Evolutionary conservation across 75 land plant species (phyloP).

Genomic region (Pseudotsuga menziesii): DNA sequence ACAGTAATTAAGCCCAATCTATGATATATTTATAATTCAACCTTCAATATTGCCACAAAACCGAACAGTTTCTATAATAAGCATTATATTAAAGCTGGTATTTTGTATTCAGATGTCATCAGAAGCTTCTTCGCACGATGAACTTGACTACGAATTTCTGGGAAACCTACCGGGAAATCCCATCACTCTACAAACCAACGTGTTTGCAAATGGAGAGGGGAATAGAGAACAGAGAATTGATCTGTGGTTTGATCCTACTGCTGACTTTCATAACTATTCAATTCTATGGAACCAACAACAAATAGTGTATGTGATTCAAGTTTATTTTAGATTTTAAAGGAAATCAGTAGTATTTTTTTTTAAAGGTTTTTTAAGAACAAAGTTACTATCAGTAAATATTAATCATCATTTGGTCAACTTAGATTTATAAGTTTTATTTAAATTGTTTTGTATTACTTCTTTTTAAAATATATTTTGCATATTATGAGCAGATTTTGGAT

Average conservation of each 20-base stretch:
- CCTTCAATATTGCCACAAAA: too few relatives aligned
- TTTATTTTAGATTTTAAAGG: too few relatives aligned
- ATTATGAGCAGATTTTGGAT: constrained; percentile 48
- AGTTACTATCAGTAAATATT: too few relatives aligned
- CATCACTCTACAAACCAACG: constrained; percentile 11
- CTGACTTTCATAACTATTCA: constrained; percentile 12
- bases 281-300: background rate
- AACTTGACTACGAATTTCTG: constrained; percentile 31
- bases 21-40: too few relatives aligned
- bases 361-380: too few relatives aligned
- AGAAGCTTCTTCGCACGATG: constrained; percentile 44
- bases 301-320: background rate
- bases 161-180: constrained; percentile 7
- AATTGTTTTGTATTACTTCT: background rate
- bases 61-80: background rate
- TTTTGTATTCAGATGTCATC: constrained; percentile 22
- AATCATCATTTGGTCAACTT: too few relatives aligned
- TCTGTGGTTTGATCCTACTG: constrained; percentile 21
- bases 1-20: background rate
- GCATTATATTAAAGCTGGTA: background rate
- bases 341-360: too few relatives aligned
- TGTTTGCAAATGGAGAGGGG: constrained; percentile 9
- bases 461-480: too few relatives aligned
- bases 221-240: constrained; percentile 26
- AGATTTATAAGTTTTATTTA: background rate